Conservation (phyloP, 768 basidiomycete genomes). For the Boletus sensibilis region DNA sequence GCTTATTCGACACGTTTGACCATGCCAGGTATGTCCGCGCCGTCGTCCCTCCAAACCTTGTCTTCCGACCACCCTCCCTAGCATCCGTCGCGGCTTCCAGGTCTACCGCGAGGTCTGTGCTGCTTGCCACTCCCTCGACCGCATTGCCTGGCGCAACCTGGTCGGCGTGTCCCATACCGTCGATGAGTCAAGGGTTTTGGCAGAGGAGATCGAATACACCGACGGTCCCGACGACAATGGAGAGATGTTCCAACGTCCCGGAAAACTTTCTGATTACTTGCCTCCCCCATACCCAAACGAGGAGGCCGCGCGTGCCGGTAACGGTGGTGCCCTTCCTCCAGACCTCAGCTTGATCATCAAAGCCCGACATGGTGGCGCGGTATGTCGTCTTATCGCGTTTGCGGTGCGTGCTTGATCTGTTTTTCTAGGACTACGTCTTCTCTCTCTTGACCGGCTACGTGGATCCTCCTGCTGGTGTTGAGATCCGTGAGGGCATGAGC, state of each 20-base stretch:
- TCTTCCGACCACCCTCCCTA: conserved; percentile 31
- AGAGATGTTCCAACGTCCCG: conserved; percentile 98
- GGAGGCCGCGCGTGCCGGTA: conserved; percentile 92
- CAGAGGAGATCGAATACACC: conserved; percentile 94
- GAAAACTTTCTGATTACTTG: conserved; percentile 97
- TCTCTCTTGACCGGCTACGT: conserved; percentile 95
- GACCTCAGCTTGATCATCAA: conserved; percentile 97
- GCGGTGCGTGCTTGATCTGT: conserved; percentile 2
- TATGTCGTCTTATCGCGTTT: conserved; percentile 42
- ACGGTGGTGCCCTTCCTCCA: conserved; percentile 93
- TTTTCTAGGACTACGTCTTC: conserved; percentile 87
- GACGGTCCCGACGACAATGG: conserved; percentile 94
- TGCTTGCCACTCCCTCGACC: conserved; percentile 97
- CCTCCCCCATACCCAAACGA: conserved; percentile 96
- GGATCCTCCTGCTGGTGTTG: conserved; percentile 93
- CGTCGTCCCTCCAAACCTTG: conserved; percentile 7
- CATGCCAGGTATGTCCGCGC: conserved; percentile 77
- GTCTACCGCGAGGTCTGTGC: conserved; percentile 99
- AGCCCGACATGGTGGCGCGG: conserved; percentile 94
- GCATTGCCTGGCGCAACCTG: conserved; percentile 99
- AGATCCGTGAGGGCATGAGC: conserved; percentile 96
- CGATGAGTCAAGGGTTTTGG: conserved; percentile 86
- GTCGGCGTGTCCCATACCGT: conserved; percentile 97
- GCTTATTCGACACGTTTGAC: conserved; percentile 88
- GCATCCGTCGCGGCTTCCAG: conserved; percentile 93